phyloP scores from a whole-genome alignment of 2,329 filamentous ascomycete genomes.

The Penicillium sp. region DNA sequence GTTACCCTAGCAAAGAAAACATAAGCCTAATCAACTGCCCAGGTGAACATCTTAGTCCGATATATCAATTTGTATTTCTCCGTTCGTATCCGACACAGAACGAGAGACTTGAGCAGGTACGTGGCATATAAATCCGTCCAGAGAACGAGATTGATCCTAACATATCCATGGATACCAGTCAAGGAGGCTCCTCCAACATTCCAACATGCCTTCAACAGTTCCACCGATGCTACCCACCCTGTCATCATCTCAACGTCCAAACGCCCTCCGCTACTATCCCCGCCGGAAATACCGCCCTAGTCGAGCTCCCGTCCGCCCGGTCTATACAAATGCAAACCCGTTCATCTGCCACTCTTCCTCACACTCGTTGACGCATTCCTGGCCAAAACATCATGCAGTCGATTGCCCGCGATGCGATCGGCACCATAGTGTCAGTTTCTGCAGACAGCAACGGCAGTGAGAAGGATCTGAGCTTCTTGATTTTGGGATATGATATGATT shows the following conservation, averaged over 20 bases:
- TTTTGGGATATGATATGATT: neutral
- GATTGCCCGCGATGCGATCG: slow-evolving; percentile 16
- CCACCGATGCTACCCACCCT: neutral
- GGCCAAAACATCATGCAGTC: slow-evolving; percentile 12
- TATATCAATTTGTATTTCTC: neutral
- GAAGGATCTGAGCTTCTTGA: neutral
- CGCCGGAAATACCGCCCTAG: slow-evolving; percentile 7
- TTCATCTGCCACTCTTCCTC: slow-evolving; percentile 14
- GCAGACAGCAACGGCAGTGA: neutral
- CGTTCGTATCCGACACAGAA: neutral
- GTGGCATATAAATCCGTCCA: neutral
- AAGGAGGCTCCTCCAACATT: neutral
- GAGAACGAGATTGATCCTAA: neutral
- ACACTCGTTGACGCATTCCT: slow-evolving; percentile 21
- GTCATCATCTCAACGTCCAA: neutral
- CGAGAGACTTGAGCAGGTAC: neutral
- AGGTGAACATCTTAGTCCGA: neutral
- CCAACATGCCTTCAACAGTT: neutral
- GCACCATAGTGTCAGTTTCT: neutral
- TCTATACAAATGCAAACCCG: slow-evolving; percentile 19
- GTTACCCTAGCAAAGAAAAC: neutral
- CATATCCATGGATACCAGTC: neutral
- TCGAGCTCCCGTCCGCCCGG: slow-evolving; percentile 7
- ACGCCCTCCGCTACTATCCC: slow-evolving; percentile 1
- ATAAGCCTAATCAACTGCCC: neutral